Conservation (phyloP, 2,329 filamentous ascomycete genomes). For the Microsporum ferrugineum region DNA sequence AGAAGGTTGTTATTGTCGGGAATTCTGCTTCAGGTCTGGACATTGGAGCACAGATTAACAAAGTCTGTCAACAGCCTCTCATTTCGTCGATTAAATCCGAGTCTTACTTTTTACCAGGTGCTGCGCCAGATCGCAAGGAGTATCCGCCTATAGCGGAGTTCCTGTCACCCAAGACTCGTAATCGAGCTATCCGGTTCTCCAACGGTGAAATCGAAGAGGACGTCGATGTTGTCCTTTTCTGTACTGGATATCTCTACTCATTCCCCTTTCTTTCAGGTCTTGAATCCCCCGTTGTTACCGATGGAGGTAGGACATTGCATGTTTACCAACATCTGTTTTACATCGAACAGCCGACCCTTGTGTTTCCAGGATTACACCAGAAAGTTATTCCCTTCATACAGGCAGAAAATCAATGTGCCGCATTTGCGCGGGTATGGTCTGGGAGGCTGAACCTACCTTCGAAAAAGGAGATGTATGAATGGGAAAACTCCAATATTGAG, state of each 20-base stretch:
- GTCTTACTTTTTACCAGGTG: slow-evolving; percentile 33
- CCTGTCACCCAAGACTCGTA: slow-evolving; percentile 39
- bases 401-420: slow-evolving; percentile 65
- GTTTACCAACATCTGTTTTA: slow-evolving; percentile 73
- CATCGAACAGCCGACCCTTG: slow-evolving; percentile 62
- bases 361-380: slow-evolving; percentile 63
- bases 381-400: slow-evolving; percentile 82
- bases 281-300: slow-evolving; percentile 48
- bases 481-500: slow-evolving; percentile 44
- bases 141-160: slow-evolving; percentile 45
- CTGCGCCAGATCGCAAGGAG: slow-evolving; percentile 45
- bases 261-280: slow-evolving; percentile 57
- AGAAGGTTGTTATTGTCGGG: slow-evolving; percentile 74
- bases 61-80: slow-evolving; percentile 48
- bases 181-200: slow-evolving; percentile 53
- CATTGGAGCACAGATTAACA: slow-evolving; percentile 63
- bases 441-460: slow-evolving; percentile 56
- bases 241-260: slow-evolving; percentile 79
- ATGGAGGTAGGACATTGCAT: slow-evolving; percentile 58
- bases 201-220: slow-evolving; percentile 53
- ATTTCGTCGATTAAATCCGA: slow-evolving; percentile 51
- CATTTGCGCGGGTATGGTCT: slow-evolving; percentile 66
- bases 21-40: slow-evolving; percentile 77
- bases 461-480: slow-evolving; percentile 52
- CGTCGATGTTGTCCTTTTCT: slow-evolving; percentile 71